These are phyloP conservation scores for Chaetomium globosum DNA, from an alignment of 2,329 filamentous ascomycete genomes.

Conservation along the genomic window DNA sequence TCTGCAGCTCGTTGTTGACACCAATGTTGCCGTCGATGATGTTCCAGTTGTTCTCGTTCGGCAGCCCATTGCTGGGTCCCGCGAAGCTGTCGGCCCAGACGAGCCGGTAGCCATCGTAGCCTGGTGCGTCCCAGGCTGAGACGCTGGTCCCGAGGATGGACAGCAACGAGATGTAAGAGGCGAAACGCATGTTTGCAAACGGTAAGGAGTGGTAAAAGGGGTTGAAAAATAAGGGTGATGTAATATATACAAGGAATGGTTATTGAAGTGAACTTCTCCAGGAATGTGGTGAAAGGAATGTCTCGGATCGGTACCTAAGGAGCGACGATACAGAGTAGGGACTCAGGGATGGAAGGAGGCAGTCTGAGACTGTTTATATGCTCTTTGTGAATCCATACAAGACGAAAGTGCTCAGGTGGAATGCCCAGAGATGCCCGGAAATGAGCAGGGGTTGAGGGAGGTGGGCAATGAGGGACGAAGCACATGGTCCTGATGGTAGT, in stretches of 20 bases:
- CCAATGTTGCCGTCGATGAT: constrained; percentile 49
- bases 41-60: constrained; percentile 50
- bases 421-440: background rate
- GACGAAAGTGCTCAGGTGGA: background rate
- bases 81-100: constrained; percentile 53
- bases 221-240: background rate
- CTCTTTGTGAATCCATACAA: background rate
- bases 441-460: constrained; percentile 5
- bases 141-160: constrained; percentile 36
- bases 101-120: constrained; percentile 46
- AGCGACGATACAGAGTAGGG: background rate
- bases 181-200: constrained; percentile 26
- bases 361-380: constrained; percentile 5
- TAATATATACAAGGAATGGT: constrained; percentile 16
- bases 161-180: constrained; percentile 20
- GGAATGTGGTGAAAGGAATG: constrained; percentile 14
- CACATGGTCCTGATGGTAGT: constrained; percentile 7
- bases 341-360: too few species aligned
- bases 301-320: constrained; percentile 18
- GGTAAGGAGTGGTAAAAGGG: constrained; percentile 5
- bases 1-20: constrained; percentile 54
- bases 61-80: constrained; percentile 45
- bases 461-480: background rate
- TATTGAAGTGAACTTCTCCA: background rate
- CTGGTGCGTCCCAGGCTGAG: constrained; percentile 45